Percentiles rank a stretch among this genome's conserved stretches.
phyloP scores from a whole-genome alignment of 1,139 yeast species.

The Meyerozyma elateridarum region DNA sequence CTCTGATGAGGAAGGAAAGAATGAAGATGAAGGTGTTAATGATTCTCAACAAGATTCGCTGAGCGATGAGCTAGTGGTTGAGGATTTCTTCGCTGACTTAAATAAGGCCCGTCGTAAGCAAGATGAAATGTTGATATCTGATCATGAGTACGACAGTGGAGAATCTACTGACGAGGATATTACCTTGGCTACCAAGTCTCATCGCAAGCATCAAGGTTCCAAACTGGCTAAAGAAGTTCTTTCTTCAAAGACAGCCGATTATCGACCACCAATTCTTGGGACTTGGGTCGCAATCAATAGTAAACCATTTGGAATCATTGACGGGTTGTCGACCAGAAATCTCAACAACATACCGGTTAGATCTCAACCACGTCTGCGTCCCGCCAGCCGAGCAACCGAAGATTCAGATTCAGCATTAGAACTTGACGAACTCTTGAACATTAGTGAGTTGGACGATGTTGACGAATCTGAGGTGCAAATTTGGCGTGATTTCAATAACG shows the following conservation, averaged over 20 bases:
- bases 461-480: slow-evolving; percentile 51
- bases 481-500: slow-evolving; percentile 50
- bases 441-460: slow-evolving; percentile 82
- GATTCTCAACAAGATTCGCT: slow-evolving; percentile 6
- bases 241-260: slow-evolving; percentile 76
- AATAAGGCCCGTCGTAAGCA: slow-evolving; percentile 9
- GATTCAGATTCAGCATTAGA: slow-evolving; percentile 62
- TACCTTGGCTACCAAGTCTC: slow-evolving; percentile 60
- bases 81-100: slow-evolving; percentile 16
- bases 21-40: slow-evolving; percentile 16
- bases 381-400: slow-evolving; percentile 14
- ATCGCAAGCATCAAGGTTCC: slow-evolving; percentile 56
- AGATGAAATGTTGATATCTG: slow-evolving; percentile 11
- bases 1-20: slow-evolving; percentile 33
- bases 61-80: slow-evolving; percentile 11
- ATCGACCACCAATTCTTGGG: slow-evolving; percentile 88
- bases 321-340: slow-evolving; percentile 85
- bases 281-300: slow-evolving; percentile 80
- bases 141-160: slow-evolving; percentile 46
- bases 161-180: slow-evolving; percentile 93
- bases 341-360: slow-evolving; percentile 23
- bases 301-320: slow-evolving; percentile 90
- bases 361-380: slow-evolving; percentile 8
- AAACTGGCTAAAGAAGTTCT: slow-evolving; percentile 85
- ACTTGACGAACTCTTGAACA: slow-evolving; percentile 79